Evolutionary conservation across 805 yeast species (phyloP).

Genomic region (Saccharomycopsis microspora): DNA sequence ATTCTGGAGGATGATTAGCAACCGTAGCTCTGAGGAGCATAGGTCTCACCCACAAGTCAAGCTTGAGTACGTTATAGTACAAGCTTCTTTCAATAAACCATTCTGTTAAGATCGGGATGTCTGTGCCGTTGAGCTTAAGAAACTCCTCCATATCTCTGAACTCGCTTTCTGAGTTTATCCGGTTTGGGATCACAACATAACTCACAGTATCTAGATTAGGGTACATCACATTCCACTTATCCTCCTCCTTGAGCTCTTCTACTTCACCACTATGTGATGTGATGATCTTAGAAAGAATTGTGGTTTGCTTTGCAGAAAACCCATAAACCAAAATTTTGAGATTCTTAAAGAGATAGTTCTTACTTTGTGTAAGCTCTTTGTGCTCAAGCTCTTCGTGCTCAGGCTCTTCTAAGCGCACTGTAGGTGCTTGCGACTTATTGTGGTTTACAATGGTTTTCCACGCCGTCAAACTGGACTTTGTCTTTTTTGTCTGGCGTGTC

Average conservation of each 20-base stretch:
- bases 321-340: constrained; percentile 4
- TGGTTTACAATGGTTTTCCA: constrained; percentile 13
- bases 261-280: constrained; percentile 12
- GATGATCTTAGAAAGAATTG: constrained; percentile 6
- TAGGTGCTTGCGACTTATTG: background rate
- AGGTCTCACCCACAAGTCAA: constrained; percentile 59
- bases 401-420: background rate
- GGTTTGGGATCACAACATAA: constrained; percentile 17
- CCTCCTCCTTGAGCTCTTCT: background rate
- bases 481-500: constrained; percentile 10
- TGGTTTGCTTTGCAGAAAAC: constrained; percentile 2
- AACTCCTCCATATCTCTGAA: background rate
- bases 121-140: constrained; percentile 14
- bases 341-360: constrained; percentile 5
- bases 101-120: constrained; percentile 45
- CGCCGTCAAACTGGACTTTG: constrained; percentile 9
- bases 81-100: constrained; percentile 73
- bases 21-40: constrained; percentile 21
- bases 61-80: constrained; percentile 35
- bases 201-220: constrained; percentile 15
- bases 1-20: background rate
- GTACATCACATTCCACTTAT: constrained; percentile 25
- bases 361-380: background rate
- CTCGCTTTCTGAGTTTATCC: constrained; percentile 17
- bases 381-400: background rate